Evolutionary conservation across 148 eudicot genomes (phyloP).

Genomic region (Dysphania ambrosioides): DNA sequence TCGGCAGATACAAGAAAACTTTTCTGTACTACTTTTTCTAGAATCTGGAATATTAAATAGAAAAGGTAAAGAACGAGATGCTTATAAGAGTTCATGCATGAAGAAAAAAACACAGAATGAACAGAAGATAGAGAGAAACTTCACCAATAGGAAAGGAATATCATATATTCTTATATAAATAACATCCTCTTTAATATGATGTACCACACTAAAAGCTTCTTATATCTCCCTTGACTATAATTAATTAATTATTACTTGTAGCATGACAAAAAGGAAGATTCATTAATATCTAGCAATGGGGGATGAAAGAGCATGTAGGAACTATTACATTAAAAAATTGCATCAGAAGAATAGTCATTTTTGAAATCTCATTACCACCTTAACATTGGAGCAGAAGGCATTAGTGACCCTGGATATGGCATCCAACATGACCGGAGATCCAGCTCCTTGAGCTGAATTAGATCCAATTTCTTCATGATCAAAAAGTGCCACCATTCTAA

Average conservation of each 20-base stretch:
- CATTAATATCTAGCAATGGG: constrained; percentile 3
- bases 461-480: constrained; percentile 99
- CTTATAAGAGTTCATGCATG: background rate
- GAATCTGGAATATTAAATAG: constrained; percentile 39
- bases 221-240: background rate
- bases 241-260: background rate
- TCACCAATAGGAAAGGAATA: background rate
- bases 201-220: background rate
- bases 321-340: background rate
- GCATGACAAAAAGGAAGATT: background rate
- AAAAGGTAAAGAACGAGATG: background rate
- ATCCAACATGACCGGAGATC: constrained; percentile 91
- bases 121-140: too few species aligned
- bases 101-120: background rate
- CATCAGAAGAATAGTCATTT: background rate
- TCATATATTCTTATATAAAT: background rate
- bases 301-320: background rate
- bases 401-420: constrained; percentile 80
- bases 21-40: constrained; percentile 76
- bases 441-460: constrained; percentile 98
- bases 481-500: constrained; percentile 88
- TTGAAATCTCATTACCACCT: constrained; percentile 34
- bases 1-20: constrained; percentile 96
- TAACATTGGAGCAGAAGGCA: constrained; percentile 54
- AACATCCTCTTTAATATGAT: background rate